These are phyloP conservation scores for Emmonsiellopsis sp. DNA, from an alignment of 2,329 filamentous ascomycete genomes.

Conservation along the genomic window DNA sequence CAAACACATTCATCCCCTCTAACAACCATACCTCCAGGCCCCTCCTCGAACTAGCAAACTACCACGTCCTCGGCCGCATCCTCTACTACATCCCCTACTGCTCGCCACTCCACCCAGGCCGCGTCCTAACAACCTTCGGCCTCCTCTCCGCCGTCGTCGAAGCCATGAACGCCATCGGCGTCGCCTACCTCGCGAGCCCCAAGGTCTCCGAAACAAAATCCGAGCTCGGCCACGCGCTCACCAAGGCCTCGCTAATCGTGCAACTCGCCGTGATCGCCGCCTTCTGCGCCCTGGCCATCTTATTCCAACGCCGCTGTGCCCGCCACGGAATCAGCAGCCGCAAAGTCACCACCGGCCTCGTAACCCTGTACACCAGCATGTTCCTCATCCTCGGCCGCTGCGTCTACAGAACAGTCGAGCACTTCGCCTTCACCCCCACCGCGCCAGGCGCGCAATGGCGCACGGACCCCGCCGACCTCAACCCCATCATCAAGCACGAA, in stretches of 20 bases:
- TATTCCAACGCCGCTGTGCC: conserved; percentile 19
- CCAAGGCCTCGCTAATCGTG: conserved; percentile 40
- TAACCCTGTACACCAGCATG: conserved; percentile 8
- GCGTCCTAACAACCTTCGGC: conserved; percentile 36
- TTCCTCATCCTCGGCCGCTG: conserved; percentile 12
- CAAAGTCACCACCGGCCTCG: conserved; percentile 33
- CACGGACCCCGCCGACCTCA: conserved; percentile 23
- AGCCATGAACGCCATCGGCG: conserved; percentile 40
- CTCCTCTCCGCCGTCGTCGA: conserved; percentile 41
- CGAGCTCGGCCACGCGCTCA: conserved; percentile 32
- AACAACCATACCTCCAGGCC: conserved; percentile 32
- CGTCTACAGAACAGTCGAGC: conserved; percentile 15
- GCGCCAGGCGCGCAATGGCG: conserved; percentile 26
- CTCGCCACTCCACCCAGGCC: conserved; percentile 33
- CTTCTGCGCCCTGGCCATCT: conserved; percentile 29
- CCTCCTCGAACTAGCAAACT: conserved; percentile 52
- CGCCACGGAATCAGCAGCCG: conserved; percentile 28
- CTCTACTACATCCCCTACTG: conserved; percentile 54
- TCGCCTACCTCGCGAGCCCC: conserved; percentile 31
- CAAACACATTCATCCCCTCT: background rate
- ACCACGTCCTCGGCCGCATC: conserved; percentile 50
- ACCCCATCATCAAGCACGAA: conserved; percentile 13
- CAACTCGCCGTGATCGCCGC: conserved; percentile 43
- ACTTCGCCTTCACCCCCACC: conserved; percentile 34
- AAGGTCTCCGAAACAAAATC: conserved; percentile 45